Evolutionary conservation across 306 rosid species (phyloP).

Genomic region (Parietaria judaica): DNA sequence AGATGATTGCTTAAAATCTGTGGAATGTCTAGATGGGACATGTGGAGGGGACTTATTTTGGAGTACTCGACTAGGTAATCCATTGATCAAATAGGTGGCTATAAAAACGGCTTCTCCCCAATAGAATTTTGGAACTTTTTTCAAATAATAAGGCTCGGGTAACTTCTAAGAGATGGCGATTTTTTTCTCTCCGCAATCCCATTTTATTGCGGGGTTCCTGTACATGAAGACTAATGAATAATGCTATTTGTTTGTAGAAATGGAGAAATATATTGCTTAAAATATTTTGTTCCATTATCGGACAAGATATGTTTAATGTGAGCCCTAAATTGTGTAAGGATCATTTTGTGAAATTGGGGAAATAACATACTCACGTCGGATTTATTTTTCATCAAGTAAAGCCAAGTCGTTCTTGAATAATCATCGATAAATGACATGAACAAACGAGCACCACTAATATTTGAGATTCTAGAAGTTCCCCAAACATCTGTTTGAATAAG

Average conservation of each 20-base stretch:
- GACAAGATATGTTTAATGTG: neutral
- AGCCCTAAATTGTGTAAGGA: neutral
- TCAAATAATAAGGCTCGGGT: neutral
- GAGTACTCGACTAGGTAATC: neutral
- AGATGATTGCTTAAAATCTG: neutral
- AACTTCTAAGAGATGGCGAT: neutral
- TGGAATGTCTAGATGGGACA: neutral
- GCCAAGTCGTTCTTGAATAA: neutral
- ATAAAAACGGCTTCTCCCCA: neutral
- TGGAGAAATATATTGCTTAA: neutral
- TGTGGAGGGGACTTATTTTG: neutral
- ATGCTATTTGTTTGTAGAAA: neutral
- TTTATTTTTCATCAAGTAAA: neutral
- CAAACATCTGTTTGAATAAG: neutral
- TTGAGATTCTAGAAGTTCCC: neutral
- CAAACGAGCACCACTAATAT: neutral
- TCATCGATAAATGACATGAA: neutral
- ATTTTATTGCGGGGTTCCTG: neutral
- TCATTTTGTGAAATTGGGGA: neutral
- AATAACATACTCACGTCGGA: neutral
- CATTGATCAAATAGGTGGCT: neutral
- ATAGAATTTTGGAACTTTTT: neutral
- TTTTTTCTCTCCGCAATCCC: slow-evolving; percentile 2
- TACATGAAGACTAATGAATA: neutral
- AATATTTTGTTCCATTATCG: neutral